Evolutionary conservation across 345 rosid genomes (phyloP).

Genomic region (Moringa oleifera): DNA sequence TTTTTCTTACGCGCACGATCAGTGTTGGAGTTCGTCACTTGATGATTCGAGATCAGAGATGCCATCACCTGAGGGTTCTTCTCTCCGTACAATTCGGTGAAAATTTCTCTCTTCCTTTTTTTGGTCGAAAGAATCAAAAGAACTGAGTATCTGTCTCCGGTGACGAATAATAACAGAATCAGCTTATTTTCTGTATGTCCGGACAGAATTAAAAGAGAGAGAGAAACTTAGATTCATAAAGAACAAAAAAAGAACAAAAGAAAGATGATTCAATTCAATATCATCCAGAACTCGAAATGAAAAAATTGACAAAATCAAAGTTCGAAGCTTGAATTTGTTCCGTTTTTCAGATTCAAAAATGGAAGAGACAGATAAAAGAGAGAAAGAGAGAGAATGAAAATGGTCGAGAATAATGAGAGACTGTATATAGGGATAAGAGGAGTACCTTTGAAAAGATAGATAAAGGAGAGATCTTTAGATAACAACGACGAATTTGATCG

Average conservation of each 20-base stretch:
- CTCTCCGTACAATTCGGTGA: conserved; percentile 14
- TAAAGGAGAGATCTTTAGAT: not conserved
- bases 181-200: not conserved
- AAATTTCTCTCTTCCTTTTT: too few species aligned
- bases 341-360: not conserved
- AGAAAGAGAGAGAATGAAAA: not conserved
- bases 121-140: not conserved
- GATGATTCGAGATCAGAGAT: conserved; percentile 34
- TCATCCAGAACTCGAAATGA: not conserved
- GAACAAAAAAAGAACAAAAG: not conserved
- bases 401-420: not conserved
- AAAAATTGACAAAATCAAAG: not conserved
- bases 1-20: conserved; percentile 56
- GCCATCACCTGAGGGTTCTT: conserved; percentile 8
- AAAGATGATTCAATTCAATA: not conserved
- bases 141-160: not conserved
- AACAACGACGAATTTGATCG: not conserved
- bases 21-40: conserved; percentile 22
- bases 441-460: not conserved
- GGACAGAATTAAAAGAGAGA: not conserved
- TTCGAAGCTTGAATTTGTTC: not conserved
- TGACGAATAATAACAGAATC: not conserved
- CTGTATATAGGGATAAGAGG: too few species aligned
- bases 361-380: not conserved
- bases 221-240: not conserved